A percentile compares a stretch with the other conserved stretches of the same genome.
These are phyloP conservation scores for Castanea mollissima DNA, from an alignment of 306 rosid genomes.

Conservation along the genomic window DNA sequence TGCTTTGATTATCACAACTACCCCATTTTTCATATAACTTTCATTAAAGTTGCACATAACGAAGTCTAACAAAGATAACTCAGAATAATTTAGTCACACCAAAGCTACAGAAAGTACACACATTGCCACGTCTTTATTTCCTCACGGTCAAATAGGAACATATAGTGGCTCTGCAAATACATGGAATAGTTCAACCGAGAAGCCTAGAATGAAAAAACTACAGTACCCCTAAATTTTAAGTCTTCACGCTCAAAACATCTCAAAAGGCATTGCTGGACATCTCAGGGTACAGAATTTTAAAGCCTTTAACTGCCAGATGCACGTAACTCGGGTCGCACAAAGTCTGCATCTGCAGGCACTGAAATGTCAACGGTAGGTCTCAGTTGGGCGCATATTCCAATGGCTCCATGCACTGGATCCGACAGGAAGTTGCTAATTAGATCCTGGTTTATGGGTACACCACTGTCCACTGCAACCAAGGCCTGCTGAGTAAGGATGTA, in stretches of 20 bases:
- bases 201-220: background rate
- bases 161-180: background rate
- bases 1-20: no score
- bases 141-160: background rate
- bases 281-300: conserved; percentile 17
- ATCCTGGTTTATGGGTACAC: conserved; percentile 64
- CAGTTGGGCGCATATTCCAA: conserved; percentile 80
- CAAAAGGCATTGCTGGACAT: background rate
- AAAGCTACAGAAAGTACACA: background rate
- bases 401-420: conserved; percentile 93
- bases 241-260: background rate
- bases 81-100: background rate
- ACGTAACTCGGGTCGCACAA: conserved; percentile 95
- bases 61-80: background rate
- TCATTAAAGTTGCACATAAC: background rate
- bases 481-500: conserved; percentile 91
- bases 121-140: background rate
- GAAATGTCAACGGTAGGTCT: conserved; percentile 95
- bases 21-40: no score
- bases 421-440: conserved; percentile 90
- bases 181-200: background rate
- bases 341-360: conserved; percentile 85
- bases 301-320: conserved; percentile 44
- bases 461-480: conserved; percentile 81
- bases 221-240: background rate